phyloP scores from a whole-genome alignment of 169 alveolate species.

The Cryptosporidium canis region DNA sequence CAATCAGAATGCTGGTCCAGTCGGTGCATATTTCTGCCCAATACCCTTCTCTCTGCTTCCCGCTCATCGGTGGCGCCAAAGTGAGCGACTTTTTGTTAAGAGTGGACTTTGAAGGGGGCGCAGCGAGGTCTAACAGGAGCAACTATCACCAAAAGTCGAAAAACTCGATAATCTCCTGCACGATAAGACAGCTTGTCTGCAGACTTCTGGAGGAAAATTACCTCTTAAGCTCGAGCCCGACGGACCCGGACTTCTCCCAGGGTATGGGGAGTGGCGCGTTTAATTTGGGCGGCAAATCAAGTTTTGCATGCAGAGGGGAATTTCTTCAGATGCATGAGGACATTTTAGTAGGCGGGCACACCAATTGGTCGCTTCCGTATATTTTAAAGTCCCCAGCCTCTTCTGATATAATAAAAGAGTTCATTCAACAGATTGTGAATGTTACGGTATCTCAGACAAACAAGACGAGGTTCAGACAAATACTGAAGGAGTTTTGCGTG shows the following conservation, averaged over 20 bases:
- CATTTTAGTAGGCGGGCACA: not conserved
- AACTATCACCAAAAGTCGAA: constrained; percentile 4
- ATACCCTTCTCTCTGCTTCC: not conserved
- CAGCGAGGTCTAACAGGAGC: not conserved
- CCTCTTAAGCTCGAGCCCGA: not conserved
- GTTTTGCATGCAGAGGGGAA: not conserved
- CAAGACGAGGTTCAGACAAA: constrained; percentile 55
- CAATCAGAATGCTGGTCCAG: constrained; percentile 29
- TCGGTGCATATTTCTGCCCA: constrained; percentile 2
- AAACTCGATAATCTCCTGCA: not conserved
- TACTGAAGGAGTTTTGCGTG: constrained; percentile 52
- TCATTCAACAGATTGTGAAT: constrained; percentile 13
- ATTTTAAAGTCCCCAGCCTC: not conserved
- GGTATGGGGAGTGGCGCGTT: not conserved
- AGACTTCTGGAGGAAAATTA: not conserved
- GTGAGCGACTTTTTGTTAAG: not conserved
- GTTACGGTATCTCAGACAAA: constrained; percentile 58
- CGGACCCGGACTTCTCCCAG: not conserved
- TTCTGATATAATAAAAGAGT: constrained; percentile 23
- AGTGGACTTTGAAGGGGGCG: not conserved
- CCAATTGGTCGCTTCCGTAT: not conserved
- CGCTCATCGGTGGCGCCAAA: not conserved
- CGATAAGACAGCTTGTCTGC: not conserved
- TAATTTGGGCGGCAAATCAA: not conserved
- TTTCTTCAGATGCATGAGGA: not conserved